A percentile compares a stretch with the other conserved stretches of the same genome.
Evolutionary conservation across 345 rosid species (phyloP).

Genomic region (Zanthoxylum bungeanum): DNA sequence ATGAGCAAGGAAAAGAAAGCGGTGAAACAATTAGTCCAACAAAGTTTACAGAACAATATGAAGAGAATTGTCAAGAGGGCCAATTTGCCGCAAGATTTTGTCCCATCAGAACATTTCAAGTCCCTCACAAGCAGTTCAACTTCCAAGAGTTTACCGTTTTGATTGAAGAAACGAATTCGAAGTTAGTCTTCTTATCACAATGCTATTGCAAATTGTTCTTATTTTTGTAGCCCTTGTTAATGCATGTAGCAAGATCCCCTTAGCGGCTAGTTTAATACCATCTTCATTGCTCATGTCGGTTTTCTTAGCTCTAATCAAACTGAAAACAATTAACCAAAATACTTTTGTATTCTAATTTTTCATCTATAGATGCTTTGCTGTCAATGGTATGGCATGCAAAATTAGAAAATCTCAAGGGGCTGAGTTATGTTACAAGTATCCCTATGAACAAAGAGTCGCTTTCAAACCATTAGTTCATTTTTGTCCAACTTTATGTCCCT

Average conservation of each 20-base stretch:
- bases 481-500: constrained; percentile 24
- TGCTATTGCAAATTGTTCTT: not conserved
- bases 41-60: constrained; percentile 92
- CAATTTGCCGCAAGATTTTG: constrained; percentile 81
- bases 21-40: constrained; percentile 81
- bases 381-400: constrained; percentile 23
- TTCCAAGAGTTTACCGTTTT: constrained; percentile 89
- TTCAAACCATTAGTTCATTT: constrained; percentile 26
- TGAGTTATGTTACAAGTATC: not conserved
- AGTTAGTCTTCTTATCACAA: constrained; percentile 29
- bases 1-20: constrained; percentile 95
- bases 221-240: constrained; percentile 16
- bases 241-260: constrained; percentile 14
- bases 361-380: constrained; percentile 6
- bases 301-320: not conserved
- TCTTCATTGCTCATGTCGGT: not conserved
- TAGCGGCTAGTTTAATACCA: not conserved
- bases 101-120: constrained; percentile 80
- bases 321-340: not conserved
- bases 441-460: constrained; percentile 22
- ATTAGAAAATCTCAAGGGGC: constrained; percentile 18
- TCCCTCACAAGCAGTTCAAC: constrained; percentile 79
- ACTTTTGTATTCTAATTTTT: not conserved
- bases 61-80: constrained; percentile 89
- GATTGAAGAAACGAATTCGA: constrained; percentile 16